These are phyloP conservation scores for Elongisporangium undulatum DNA, from an alignment of 352 stramenopile genomes.

Conservation along the genomic window DNA sequence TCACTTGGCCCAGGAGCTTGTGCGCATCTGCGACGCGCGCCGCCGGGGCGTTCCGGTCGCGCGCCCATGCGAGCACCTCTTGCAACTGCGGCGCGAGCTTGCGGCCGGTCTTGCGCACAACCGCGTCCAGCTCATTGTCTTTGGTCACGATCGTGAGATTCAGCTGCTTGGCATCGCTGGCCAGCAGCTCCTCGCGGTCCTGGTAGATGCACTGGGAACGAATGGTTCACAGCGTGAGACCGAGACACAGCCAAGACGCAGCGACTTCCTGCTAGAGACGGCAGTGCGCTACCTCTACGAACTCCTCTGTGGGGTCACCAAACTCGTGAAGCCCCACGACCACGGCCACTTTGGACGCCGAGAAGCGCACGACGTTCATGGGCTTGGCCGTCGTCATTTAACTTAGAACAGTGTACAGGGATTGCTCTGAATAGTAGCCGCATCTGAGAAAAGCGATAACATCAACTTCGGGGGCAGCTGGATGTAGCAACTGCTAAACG, in stretches of 20 bases:
- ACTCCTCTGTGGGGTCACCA: slow-evolving; percentile 43
- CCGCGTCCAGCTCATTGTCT: slow-evolving; percentile 45
- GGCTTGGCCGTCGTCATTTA: no score
- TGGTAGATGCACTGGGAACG: slow-evolving; percentile 56
- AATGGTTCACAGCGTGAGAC: not conserved
- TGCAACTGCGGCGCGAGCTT: slow-evolving; percentile 31
- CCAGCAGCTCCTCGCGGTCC: slow-evolving; percentile 47
- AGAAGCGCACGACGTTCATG: slow-evolving; percentile 38
- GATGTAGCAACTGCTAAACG: no score
- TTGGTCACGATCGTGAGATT: slow-evolving; percentile 46
- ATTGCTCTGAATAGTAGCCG: no score
- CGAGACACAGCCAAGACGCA: not conserved
- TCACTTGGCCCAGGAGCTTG: slow-evolving; percentile 30
- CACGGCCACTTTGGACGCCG: slow-evolving; percentile 67
- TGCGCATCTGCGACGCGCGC: slow-evolving; percentile 23
- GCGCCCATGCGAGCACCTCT: slow-evolving; percentile 45
- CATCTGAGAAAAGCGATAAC: no score
- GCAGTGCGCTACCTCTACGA: slow-evolving; percentile 20
- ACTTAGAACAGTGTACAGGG: no score
- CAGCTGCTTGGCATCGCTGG: slow-evolving; percentile 35
- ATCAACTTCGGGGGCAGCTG: no score
- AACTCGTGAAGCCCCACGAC: slow-evolving; percentile 73
- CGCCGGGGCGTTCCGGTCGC: slow-evolving; percentile 17
- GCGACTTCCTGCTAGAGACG: not conserved
- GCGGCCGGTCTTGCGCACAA: slow-evolving; percentile 47